These are phyloP conservation scores for Colletotrichum spaethianum DNA, from an alignment of 2,329 filamentous ascomycete genomes.

Conservation along the genomic window DNA sequence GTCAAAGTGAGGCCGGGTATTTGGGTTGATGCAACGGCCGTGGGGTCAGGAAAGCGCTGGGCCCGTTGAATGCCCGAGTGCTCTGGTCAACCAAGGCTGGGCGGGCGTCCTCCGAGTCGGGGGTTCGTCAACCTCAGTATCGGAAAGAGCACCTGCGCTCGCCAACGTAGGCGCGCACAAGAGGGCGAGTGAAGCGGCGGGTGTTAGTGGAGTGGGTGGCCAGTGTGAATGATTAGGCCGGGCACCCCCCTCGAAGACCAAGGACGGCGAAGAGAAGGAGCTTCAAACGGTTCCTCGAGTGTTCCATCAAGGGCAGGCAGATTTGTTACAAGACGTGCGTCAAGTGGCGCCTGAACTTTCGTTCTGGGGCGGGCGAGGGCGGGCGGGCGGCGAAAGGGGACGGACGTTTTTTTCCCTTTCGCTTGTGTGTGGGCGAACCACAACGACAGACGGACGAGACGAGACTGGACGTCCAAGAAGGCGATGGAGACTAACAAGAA, in stretches of 20 bases:
- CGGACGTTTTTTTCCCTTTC: background rate
- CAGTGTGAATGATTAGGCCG: slow-evolving; percentile 4
- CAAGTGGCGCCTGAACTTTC: slow-evolving; percentile 52
- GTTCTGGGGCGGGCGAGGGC: slow-evolving; percentile 27
- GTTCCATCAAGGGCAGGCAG: slow-evolving; percentile 47
- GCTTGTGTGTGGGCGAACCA: background rate
- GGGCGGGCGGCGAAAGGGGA: slow-evolving; percentile 23
- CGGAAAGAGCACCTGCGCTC: slow-evolving; percentile 8
- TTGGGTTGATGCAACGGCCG: slow-evolving; percentile 10
- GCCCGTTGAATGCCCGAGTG: background rate
- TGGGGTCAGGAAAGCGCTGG: slow-evolving; percentile 20
- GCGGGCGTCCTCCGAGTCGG: slow-evolving; percentile 7
- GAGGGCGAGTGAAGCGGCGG: background rate
- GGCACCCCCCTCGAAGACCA: slow-evolving; percentile 17
- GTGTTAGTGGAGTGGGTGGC: slow-evolving; percentile 10
- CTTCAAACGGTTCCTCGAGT: slow-evolving; percentile 47
- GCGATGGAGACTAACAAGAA: slow-evolving; percentile 19
- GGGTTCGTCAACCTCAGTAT: slow-evolving; percentile 21
- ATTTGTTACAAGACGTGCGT: slow-evolving; percentile 55
- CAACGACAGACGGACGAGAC: background rate
- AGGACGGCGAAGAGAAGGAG: slow-evolving; percentile 28
- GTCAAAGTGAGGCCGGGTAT: background rate
- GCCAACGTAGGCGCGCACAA: background rate
- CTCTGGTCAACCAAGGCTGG: slow-evolving; percentile 10
- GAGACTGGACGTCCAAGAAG: background rate